A percentile compares a stretch with the other conserved stretches of the same genome.
phyloP scores from a whole-genome alignment of 164 flowering plant species.

The Euptelea pleiosperma region DNA sequence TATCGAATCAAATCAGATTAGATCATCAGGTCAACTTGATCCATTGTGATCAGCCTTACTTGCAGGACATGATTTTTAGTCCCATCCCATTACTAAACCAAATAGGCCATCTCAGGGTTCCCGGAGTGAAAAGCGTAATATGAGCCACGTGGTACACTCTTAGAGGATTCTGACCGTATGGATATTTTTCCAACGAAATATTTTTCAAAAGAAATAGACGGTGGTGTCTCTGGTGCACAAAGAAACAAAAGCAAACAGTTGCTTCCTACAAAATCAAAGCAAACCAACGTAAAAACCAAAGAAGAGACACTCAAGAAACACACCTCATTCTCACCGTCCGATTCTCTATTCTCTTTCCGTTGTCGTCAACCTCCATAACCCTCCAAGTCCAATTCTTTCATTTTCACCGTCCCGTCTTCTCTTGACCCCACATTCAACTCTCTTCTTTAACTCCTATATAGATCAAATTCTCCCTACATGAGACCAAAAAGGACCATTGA shows the following conservation, averaged over 20 bases:
- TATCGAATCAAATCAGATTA: too few relatives aligned
- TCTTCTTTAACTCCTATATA: constrained; percentile 6
- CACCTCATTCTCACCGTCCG: constrained; percentile 21
- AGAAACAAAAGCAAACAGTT: constrained; percentile 11
- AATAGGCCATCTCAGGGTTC: too few relatives aligned
- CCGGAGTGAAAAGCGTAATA: too few relatives aligned
- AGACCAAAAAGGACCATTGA: not conserved
- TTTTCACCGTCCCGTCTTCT: not conserved
- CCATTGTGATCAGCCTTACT: too few relatives aligned
- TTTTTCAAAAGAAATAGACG: too few relatives aligned
- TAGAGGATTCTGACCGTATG: too few relatives aligned
- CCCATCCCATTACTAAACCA: too few relatives aligned
- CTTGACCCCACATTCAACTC: too few relatives aligned
- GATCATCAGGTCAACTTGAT: too few relatives aligned
- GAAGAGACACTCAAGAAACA: not conserved
- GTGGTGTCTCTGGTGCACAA: constrained; percentile 3
- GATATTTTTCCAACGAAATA: too few relatives aligned
- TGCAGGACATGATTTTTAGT: too few relatives aligned
- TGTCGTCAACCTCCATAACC: constrained; percentile 10
- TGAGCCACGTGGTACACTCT: too few relatives aligned
- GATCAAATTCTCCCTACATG: not conserved
- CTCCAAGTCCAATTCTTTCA: not conserved
- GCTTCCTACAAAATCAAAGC: constrained; percentile 25
- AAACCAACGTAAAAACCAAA: constrained; percentile 19
- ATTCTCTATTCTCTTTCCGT: constrained; percentile 3